Percentiles rank a stretch among this genome's conserved stretches.
These are phyloP conservation scores for Apiospora kogelbergensis DNA, from an alignment of 2,329 filamentous ascomycete genomes.

Conservation along the genomic window DNA sequence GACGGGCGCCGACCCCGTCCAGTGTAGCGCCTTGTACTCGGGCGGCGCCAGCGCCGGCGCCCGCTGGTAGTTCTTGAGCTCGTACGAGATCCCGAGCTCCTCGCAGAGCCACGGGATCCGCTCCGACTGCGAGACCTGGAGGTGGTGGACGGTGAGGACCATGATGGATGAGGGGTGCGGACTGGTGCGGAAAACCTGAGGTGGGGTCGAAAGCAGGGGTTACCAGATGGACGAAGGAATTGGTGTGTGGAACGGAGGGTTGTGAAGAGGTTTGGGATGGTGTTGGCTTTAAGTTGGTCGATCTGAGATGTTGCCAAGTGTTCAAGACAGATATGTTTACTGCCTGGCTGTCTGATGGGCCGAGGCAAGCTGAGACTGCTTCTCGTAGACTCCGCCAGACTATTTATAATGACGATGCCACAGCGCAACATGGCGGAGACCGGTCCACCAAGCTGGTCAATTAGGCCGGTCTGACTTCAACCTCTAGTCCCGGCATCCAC, in stretches of 20 bases:
- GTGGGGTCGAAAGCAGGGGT: neutral
- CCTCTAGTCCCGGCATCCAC: neutral
- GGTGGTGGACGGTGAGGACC: conserved; percentile 45
- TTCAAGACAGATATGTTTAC: neutral
- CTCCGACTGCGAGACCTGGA: conserved; percentile 61
- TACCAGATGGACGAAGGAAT: too few species aligned
- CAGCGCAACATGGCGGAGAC: neutral
- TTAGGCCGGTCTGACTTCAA: neutral
- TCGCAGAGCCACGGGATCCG: conserved; percentile 65
- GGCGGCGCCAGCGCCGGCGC: conserved; percentile 33
- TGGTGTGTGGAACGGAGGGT: too few species aligned
- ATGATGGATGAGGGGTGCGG: conserved; percentile 12
- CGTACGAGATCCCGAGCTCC: conserved; percentile 58
- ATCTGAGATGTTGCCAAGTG: neutral
- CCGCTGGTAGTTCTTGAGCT: conserved; percentile 28
- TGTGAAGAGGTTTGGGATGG: too few species aligned
- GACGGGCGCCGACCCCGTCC: conserved; percentile 57
- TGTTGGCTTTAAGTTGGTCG: neutral
- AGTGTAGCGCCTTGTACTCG: conserved; percentile 44
- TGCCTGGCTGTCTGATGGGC: neutral
- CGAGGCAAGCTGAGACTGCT: neutral
- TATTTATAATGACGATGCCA: neutral
- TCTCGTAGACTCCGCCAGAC: neutral
- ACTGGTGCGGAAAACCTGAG: neutral
- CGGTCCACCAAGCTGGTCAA: neutral